phyloP scores from a whole-genome alignment of 768 basidiomycete genomes.

The Boletus edulis region DNA sequence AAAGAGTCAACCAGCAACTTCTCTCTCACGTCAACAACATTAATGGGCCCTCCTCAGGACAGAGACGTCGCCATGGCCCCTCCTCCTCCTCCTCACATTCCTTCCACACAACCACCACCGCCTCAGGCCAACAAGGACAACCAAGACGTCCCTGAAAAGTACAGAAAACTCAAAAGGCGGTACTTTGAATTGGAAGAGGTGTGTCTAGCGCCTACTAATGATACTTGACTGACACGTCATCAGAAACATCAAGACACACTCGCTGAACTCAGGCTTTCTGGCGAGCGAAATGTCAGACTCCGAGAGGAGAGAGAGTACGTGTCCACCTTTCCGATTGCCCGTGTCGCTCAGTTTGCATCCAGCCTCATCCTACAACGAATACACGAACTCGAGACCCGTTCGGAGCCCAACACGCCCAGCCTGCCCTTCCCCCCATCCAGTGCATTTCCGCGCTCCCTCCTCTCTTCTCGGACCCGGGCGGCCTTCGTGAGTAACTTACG shows the following conservation, averaged over 20 bases:
- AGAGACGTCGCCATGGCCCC: conserved; percentile 54
- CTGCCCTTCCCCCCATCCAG: conserved; percentile 40
- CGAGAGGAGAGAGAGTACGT: conserved; percentile 63
- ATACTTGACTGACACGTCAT: background rate
- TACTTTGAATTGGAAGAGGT: conserved; percentile 74
- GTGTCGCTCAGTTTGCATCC: conserved; percentile 3
- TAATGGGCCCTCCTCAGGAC: conserved; percentile 42
- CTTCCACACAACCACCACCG: conserved; percentile 25
- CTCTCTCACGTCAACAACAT: conserved; percentile 31
- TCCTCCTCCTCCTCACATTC: conserved; percentile 37
- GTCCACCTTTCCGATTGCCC: background rate
- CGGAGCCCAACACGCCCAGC: conserved; percentile 29
- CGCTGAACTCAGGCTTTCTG: conserved; percentile 55
- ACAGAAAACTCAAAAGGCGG: conserved; percentile 60
- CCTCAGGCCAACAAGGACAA: conserved; percentile 35
- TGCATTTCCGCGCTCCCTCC: conserved; percentile 49
- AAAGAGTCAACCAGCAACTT: background rate
- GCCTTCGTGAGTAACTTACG: conserved; percentile 48
- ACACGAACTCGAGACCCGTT: conserved; percentile 52
- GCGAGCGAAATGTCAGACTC: conserved; percentile 61
- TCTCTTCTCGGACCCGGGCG: conserved; percentile 41
- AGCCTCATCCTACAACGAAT: conserved; percentile 61
- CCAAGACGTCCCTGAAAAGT: conserved; percentile 58
- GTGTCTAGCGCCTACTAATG: conserved; percentile 20
- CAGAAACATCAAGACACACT: conserved; percentile 62